A percentile compares a stretch with the other conserved stretches of the same genome.
These are phyloP conservation scores for Taiwanofungus camphoratus DNA, from an alignment of 1,284 basidiomycete genomes.

Conservation along the genomic window DNA sequence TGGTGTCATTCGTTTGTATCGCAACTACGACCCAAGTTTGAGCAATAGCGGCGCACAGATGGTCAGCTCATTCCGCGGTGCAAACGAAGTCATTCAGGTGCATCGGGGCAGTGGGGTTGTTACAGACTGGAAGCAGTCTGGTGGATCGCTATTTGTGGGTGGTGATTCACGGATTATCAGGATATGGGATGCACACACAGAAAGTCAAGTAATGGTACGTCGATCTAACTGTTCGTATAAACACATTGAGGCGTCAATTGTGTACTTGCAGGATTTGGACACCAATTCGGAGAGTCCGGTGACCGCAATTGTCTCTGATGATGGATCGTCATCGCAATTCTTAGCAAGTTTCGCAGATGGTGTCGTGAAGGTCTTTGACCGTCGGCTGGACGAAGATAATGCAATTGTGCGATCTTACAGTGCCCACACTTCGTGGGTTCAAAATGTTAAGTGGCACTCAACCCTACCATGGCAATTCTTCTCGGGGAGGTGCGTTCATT, in stretches of 20 bases:
- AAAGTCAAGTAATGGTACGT: slow-evolving; percentile 75
- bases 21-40: slow-evolving; percentile 76
- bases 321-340: slow-evolving; percentile 75
- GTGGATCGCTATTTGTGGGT: slow-evolving; percentile 81
- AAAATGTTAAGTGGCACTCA: slow-evolving; percentile 86
- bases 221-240: not conserved
- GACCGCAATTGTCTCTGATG: slow-evolving; percentile 82
- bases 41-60: slow-evolving; percentile 72
- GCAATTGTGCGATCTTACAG: slow-evolving; percentile 81
- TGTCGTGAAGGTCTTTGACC: slow-evolving; percentile 87
- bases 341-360: slow-evolving; percentile 94
- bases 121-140: slow-evolving; percentile 91
- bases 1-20: slow-evolving; percentile 87
- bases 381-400: slow-evolving; percentile 79
- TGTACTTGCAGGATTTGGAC: slow-evolving; percentile 62
- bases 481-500: slow-evolving; percentile 68
- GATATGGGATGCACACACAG: slow-evolving; percentile 94
- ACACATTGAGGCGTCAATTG: slow-evolving; percentile 5
- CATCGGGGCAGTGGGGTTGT: slow-evolving; percentile 80
- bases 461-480: slow-evolving; percentile 71
- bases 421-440: slow-evolving; percentile 88
- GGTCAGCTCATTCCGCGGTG: slow-evolving; percentile 89
- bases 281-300: slow-evolving; percentile 90
- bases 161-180: slow-evolving; percentile 90
- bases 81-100: slow-evolving; percentile 73